Base-by-base conservation (phyloP, 768 basidiomycete species). In the Artomyces pyxidatus region DNA sequence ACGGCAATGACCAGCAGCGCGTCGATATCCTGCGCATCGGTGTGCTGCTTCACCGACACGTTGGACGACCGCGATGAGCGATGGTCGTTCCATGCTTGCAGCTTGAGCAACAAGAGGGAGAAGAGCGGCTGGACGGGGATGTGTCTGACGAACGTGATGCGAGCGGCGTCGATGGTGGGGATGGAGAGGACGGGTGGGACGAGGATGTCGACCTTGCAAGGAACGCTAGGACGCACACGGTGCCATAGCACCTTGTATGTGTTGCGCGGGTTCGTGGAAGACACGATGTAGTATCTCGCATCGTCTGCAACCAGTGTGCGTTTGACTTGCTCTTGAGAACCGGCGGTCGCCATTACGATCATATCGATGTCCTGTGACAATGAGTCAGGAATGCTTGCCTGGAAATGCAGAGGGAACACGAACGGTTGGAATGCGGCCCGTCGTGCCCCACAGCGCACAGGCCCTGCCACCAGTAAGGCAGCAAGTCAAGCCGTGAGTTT, bases 331-430 rank as follows among this genome's bases (percentile, higher is more conserved):
- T 73, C 74, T 32, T 62, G 63, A 3, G 61, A 57, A 45, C 66
- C 56, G 7, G 29, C 26, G 0, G 58, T 50, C 5, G 70, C 68
- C 35, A 74, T 55, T 11, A 76, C 69, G 22, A 75, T 63, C 3
- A 77, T 60, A 49, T 77, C 75, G 9, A 75, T 61, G 52, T 77
- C 76, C 75, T 76, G 47, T n/a, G 16, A 8, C 17, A 23, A 17
- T 42, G 14, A 12, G 28, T 21, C n/a, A 4, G 25, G 26, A 25
- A 11, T 11, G 37, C 37, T 17, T 27, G 27, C 25, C 45, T 45
- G 14, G 37, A 37, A 6, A 43, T 8, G n/a, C 11, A 11, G 29
- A n/a, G 26, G 27, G 7, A 6, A 19, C 1, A 45, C 55, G 25
- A 26, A 60, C 61, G 35, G 58, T 58, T 0, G 63, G 61, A 3